These are phyloP conservation scores for Tinospora cordifolia DNA, from an alignment of 164 flowering plant species.

Conservation along the genomic window DNA sequence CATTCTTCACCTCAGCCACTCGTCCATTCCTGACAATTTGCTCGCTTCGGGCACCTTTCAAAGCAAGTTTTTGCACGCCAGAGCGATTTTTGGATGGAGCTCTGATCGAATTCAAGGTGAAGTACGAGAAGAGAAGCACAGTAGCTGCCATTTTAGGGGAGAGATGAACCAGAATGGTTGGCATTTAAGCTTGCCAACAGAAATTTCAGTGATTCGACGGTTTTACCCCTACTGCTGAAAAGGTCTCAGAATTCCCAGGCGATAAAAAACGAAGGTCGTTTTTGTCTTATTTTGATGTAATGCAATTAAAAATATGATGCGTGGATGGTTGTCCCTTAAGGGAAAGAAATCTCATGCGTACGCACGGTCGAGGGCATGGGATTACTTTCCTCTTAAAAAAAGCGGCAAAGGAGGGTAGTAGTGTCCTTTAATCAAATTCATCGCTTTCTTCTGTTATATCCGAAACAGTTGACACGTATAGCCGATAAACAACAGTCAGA, in stretches of 20 bases:
- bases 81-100: slow-evolving; percentile 6
- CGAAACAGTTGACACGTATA: too few species aligned
- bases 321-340: too few species aligned
- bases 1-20: slow-evolving; percentile 38
- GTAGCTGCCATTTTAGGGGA: slow-evolving; percentile 25
- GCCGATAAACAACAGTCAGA: neutral
- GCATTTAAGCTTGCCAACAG: neutral
- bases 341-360: too few species aligned
- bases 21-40: slow-evolving; percentile 24
- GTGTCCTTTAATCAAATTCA: neutral
- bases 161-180: neutral
- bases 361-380: too few species aligned
- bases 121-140: slow-evolving; percentile 20
- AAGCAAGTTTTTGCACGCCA: slow-evolving; percentile 1
- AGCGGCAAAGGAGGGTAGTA: too few species aligned
- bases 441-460: too few species aligned
- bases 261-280: too few species aligned
- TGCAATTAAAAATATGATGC: too few species aligned
- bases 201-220: neutral
- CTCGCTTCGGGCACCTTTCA: slow-evolving; percentile 23
- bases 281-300: too few species aligned
- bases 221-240: neutral
- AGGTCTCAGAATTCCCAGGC: too few species aligned
- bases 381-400: too few species aligned
- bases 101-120: slow-evolving; percentile 16